A percentile compares a stretch with the other conserved stretches of the same genome.
phyloP scores from a whole-genome alignment of 805 yeast species.

The Kuraishia molischiana region DNA sequence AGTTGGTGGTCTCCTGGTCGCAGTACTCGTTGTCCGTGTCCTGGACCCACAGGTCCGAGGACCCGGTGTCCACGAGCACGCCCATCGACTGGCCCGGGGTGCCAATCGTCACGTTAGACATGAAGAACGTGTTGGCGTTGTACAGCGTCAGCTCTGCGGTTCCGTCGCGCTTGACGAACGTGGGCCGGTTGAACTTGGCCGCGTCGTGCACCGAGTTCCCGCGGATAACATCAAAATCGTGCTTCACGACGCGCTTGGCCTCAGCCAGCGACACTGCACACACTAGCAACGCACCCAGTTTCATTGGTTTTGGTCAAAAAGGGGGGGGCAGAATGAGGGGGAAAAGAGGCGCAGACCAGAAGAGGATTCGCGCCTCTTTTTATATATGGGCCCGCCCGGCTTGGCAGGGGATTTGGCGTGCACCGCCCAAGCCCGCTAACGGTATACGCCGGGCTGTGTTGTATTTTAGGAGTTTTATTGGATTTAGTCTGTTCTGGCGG shows the following conservation, averaged over 20 bases:
- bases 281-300: too few relatives aligned
- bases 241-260: not conserved
- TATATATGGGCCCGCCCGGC: too few relatives aligned
- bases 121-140: slow-evolving; percentile 33
- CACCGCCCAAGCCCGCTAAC: too few relatives aligned
- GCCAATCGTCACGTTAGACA: slow-evolving; percentile 40
- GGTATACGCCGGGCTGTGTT: too few relatives aligned
- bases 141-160: slow-evolving; percentile 16
- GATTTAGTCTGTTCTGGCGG: too few relatives aligned
- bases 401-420: too few relatives aligned
- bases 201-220: not conserved
- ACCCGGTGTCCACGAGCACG: slow-evolving; percentile 67
- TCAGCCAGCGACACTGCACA: too few relatives aligned
- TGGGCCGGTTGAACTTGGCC: not conserved
- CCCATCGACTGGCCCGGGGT: slow-evolving; percentile 44
- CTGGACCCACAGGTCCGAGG: slow-evolving; percentile 64
- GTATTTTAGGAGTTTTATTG: too few relatives aligned
- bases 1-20: not conserved
- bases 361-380: too few relatives aligned
- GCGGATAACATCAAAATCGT: not conserved
- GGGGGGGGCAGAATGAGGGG: too few relatives aligned
- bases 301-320: too few relatives aligned
- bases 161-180: not conserved
- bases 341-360: too few relatives aligned
- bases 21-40: slow-evolving; percentile 39